Evolutionary conservation across 1,139 yeast species (phyloP).

Genomic region (Geotrichum phurueaensis): DNA sequence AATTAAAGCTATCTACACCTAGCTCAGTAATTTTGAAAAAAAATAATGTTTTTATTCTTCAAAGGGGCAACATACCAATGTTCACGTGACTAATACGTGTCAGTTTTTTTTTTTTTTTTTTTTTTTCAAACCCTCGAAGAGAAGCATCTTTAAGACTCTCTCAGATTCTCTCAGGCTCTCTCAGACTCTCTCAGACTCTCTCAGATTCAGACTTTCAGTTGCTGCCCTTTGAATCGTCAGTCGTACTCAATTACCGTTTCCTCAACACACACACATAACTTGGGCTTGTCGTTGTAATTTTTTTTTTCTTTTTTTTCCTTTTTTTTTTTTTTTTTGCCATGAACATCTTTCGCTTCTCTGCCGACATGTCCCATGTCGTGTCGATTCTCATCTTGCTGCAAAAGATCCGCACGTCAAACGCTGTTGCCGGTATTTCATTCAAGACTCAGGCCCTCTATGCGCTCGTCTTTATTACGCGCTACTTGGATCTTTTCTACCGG

Average conservation of each 20-base stretch:
- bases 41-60: background rate
- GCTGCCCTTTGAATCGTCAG: background rate
- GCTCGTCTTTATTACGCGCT: constrained; percentile 72
- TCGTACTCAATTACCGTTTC: background rate
- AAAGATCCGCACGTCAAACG: constrained; percentile 57
- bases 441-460: constrained; percentile 82
- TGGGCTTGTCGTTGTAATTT: background rate
- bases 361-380: constrained; percentile 73
- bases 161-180: background rate
- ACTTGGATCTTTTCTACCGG: constrained; percentile 56
- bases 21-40: background rate
- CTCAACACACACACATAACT: background rate
- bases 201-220: background rate
- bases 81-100: constrained; percentile 3
- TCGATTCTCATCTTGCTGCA: constrained; percentile 71
- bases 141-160: too few species aligned
- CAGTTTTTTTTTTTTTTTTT: background rate
- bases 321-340: constrained; percentile 1
- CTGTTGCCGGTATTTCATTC: constrained; percentile 79
- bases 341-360: constrained; percentile 17
- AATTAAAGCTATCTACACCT: background rate
- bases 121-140: too few species aligned
- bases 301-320: background rate
- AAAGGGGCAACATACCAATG: background rate
- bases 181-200: background rate